These are phyloP conservation scores for Saccharomyces hybrid DNA, from an alignment of 1,139 yeast genomes.

Conservation along the genomic window DNA sequence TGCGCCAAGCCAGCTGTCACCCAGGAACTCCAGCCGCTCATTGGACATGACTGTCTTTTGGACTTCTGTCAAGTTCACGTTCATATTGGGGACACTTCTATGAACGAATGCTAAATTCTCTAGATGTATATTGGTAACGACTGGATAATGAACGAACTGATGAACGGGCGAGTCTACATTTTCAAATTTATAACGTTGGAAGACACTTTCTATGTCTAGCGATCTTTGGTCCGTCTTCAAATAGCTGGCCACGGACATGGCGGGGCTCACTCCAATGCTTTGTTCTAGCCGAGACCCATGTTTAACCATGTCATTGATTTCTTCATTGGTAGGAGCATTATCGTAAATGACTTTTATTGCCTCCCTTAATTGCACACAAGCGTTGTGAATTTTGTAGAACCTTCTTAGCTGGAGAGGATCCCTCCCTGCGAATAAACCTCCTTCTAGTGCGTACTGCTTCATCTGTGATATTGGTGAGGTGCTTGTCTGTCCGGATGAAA, in stretches of 20 bases:
- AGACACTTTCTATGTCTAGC: slow-evolving; percentile 6
- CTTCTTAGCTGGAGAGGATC: slow-evolving; percentile 4
- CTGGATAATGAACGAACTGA: slow-evolving; percentile 11
- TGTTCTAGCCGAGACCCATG: slow-evolving; percentile 6
- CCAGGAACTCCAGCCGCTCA: slow-evolving; percentile 81
- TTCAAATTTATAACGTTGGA: slow-evolving; percentile 11
- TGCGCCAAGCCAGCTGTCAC: slow-evolving; percentile 74
- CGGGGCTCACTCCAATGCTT: slow-evolving; percentile 13
- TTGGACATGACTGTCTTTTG: slow-evolving; percentile 34
- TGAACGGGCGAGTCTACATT: slow-evolving; percentile 8
- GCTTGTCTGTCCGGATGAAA: no score
- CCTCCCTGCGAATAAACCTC: no score
- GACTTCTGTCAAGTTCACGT: slow-evolving; percentile 9
- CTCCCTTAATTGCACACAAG: slow-evolving; percentile 10
- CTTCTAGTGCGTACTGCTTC: no score
- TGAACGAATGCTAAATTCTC: slow-evolving; percentile 19
- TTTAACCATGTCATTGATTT: slow-evolving; percentile 4
- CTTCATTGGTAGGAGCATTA: slow-evolving; percentile 7
- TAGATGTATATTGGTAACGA: slow-evolving; percentile 8
- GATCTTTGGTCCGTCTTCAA: slow-evolving; percentile 3
- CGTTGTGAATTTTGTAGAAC: slow-evolving; percentile 15
- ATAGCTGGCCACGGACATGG: slow-evolving; percentile 10
- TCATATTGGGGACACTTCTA: slow-evolving; percentile 15
- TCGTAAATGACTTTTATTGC: slow-evolving; percentile 12
- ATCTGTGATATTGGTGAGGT: no score